Conservation (phyloP, 2,329 filamentous ascomycete genomes). For the Penicillium aurantiogriseum region DNA sequence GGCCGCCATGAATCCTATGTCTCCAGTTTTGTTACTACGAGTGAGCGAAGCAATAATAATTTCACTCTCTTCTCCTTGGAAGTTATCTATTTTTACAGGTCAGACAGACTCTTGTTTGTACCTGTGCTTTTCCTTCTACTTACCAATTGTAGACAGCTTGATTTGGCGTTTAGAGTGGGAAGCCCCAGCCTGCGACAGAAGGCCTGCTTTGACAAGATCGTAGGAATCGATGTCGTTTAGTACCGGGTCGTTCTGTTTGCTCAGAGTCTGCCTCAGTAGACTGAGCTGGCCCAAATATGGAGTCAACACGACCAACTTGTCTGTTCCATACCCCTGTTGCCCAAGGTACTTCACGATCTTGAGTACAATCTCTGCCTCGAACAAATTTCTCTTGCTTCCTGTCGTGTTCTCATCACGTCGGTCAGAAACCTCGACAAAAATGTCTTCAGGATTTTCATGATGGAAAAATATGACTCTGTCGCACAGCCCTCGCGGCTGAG, state of each 20-base stretch:
- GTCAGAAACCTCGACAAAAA: slow-evolving; percentile 47
- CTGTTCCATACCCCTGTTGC: slow-evolving; percentile 68
- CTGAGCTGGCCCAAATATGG: slow-evolving; percentile 70
- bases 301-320: slow-evolving; percentile 66
- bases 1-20: slow-evolving; percentile 69
- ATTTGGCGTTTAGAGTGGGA: slow-evolving; percentile 54
- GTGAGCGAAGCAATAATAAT: slow-evolving; percentile 69
- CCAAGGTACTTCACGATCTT: slow-evolving; percentile 64
- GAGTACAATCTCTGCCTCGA: slow-evolving; percentile 66
- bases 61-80: slow-evolving; percentile 73
- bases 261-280: slow-evolving; percentile 55
- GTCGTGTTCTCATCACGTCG: slow-evolving; percentile 50
- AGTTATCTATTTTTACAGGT: slow-evolving; percentile 59
- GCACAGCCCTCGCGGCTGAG: slow-evolving; percentile 56
- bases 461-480: slow-evolving; percentile 65
- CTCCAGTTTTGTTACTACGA: slow-evolving; percentile 60
- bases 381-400: slow-evolving; percentile 61
- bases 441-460: slow-evolving; percentile 57
- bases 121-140: slow-evolving; percentile 23
- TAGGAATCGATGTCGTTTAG: slow-evolving; percentile 67
- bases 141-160: slow-evolving; percentile 68
- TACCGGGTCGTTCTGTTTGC: slow-evolving; percentile 59
- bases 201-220: slow-evolving; percentile 62
- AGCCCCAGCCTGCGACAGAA: slow-evolving; percentile 55
- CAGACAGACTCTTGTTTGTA: not conserved